Conservation (phyloP, 2,329 filamentous ascomycete species). For the Bretziella fagacearum region DNA sequence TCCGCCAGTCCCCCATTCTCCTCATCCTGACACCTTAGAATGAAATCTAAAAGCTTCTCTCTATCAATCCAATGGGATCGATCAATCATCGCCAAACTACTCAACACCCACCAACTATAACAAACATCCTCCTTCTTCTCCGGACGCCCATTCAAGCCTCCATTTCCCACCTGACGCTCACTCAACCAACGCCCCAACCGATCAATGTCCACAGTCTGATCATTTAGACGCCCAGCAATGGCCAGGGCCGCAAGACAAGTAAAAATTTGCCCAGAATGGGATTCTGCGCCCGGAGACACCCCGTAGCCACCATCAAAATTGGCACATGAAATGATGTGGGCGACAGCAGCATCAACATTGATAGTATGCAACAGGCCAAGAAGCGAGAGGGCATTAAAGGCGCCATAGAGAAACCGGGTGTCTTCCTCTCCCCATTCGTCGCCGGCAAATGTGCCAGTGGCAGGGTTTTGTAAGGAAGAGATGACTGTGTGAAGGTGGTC, state of each 20-base stretch:
- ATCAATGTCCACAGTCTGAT: conserved; percentile 63
- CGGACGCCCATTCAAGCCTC: conserved; percentile 82
- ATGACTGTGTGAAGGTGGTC: conserved; percentile 38
- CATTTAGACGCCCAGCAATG: conserved; percentile 56
- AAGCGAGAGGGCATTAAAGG: conserved; percentile 76
- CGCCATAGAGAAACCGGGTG: conserved; percentile 83
- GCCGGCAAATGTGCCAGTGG: conserved; percentile 76
- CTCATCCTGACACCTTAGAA: conserved; percentile 73
- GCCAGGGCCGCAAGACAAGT: conserved; percentile 78
- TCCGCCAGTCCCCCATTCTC: conserved; percentile 77
- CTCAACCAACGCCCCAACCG: conserved; percentile 79
- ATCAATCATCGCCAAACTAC: conserved; percentile 76
- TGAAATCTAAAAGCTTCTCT: conserved; percentile 61
- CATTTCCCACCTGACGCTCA: conserved; percentile 73
- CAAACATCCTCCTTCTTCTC: conserved; percentile 95
- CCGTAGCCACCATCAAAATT: conserved; percentile 96
- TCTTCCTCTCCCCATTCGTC: conserved; percentile 96
- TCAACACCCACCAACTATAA: conserved; percentile 98
- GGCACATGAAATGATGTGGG: conserved; percentile 62
- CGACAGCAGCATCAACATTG: conserved; percentile 63
- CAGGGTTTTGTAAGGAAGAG: conserved; percentile 59
- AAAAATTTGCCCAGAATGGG: conserved; percentile 88
- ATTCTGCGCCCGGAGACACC: conserved; percentile 75
- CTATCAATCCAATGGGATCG: conserved; percentile 87
- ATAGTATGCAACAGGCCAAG: conserved; percentile 56